Conservation (phyloP, 2,329 filamentous ascomycete species). For the Aspergillus fructus region DNA sequence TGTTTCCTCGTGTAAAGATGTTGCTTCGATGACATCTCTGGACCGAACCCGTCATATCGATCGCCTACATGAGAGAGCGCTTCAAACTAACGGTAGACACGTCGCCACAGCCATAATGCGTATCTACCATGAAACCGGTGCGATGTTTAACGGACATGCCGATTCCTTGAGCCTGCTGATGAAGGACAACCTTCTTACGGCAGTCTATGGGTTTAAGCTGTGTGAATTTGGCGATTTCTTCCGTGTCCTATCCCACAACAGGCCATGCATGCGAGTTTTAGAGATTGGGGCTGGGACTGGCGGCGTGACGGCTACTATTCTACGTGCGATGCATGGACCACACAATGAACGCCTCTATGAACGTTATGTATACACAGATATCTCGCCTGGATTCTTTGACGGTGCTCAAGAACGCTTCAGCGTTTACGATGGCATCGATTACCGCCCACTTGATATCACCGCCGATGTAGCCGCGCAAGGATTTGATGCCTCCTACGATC, state of each 20-base stretch:
- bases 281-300: slow-evolving; percentile 35
- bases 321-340: slow-evolving; percentile 11
- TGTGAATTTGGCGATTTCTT: slow-evolving; percentile 12
- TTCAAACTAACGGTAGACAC: not conserved
- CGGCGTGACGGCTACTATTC: slow-evolving; percentile 21
- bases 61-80: not conserved
- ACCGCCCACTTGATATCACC: slow-evolving; percentile 30
- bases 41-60: not conserved
- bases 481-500: slow-evolving; percentile 30
- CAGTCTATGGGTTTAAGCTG: not conserved
- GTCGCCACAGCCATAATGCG: not conserved
- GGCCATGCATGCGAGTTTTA: slow-evolving; percentile 23
- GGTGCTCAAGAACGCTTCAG: slow-evolving; percentile 25
- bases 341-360: slow-evolving; percentile 16
- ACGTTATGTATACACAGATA: slow-evolving; percentile 31
- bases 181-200: slow-evolving; percentile 14
- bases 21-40: not conserved
- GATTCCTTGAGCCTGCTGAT: slow-evolving; percentile 20
- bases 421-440: slow-evolving; percentile 26
- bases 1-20: not conserved
- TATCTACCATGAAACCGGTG: not conserved
- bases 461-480: slow-evolving; percentile 30
- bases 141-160: not conserved
- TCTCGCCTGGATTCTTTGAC: slow-evolving; percentile 30
- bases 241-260: slow-evolving; percentile 22